Percentiles rank a stretch among this genome's conserved stretches.
Conservation (phyloP, 768 basidiomycete genomes). For the Mycena alexandri region DNA sequence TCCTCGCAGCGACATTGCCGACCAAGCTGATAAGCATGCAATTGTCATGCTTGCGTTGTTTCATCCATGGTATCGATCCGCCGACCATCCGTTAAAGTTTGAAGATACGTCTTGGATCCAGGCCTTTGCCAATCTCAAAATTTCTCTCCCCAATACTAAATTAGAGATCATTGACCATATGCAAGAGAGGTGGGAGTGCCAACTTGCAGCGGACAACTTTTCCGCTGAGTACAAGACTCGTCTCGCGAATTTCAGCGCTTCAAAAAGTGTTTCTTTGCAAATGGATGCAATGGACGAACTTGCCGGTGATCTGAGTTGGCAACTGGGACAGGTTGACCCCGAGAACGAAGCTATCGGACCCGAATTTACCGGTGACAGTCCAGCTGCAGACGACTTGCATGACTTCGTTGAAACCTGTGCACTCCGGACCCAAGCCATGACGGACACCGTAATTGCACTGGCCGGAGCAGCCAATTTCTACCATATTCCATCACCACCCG, state of each 20-base stretch:
- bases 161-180: constrained; percentile 23
- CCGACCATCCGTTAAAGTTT: constrained; percentile 18
- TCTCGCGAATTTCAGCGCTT: background rate
- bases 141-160: background rate
- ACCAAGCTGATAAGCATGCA: constrained; percentile 14
- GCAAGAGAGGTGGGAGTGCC: constrained; percentile 35
- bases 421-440: background rate
- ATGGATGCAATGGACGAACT: constrained; percentile 4
- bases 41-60: constrained; percentile 33
- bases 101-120: constrained; percentile 1
- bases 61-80: constrained; percentile 17
- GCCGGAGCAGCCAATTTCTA: constrained; percentile 10
- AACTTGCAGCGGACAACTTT: constrained; percentile 26
- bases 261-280: background rate
- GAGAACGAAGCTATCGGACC: background rate
- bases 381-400: background rate
- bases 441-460: constrained; percentile 16
- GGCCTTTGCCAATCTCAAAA: constrained; percentile 10
- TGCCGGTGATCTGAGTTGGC: constrained; percentile 22
- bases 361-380: background rate
- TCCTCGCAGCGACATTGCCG: constrained; percentile 17
- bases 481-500: background rate
- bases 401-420: constrained; percentile 10
- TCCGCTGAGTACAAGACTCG: constrained; percentile 18
- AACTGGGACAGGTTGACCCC: constrained; percentile 18